Evolutionary conservation across 345 rosid species (phyloP).

Genomic region (Bruguiera gymnorhiza): DNA sequence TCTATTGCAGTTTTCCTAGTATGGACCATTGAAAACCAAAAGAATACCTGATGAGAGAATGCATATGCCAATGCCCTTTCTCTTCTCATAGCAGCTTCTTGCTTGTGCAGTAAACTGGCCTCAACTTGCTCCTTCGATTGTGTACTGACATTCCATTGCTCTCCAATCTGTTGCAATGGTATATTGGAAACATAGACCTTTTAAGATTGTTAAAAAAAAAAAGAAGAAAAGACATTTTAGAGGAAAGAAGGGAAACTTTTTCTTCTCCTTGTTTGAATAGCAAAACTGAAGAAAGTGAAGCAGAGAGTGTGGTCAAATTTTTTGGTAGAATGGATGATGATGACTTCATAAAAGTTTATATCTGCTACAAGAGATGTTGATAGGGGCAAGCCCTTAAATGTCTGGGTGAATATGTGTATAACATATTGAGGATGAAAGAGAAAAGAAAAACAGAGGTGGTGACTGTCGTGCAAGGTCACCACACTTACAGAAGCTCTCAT

Average conservation of each 20-base stretch:
- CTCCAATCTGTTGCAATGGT: constrained; percentile 55
- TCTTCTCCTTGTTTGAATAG: too few species aligned
- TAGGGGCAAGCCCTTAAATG: not conserved
- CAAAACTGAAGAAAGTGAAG: too few species aligned
- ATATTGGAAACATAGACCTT: not conserved
- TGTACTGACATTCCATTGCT: constrained; percentile 78
- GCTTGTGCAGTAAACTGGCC: constrained; percentile 64
- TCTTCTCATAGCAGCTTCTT: constrained; percentile 85
- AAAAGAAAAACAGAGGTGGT: not conserved
- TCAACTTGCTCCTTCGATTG: constrained; percentile 89
- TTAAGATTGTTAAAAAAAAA: too few species aligned
- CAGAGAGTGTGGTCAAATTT: too few species aligned
- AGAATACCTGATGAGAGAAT: constrained; percentile 80
- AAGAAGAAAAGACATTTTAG: too few species aligned
- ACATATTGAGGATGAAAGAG: not conserved
- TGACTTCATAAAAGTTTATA: not conserved
- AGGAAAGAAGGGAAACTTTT: too few species aligned
- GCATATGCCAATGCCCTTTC: constrained; percentile 91
- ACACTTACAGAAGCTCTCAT: constrained; percentile 38
- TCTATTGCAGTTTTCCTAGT: too few species aligned
- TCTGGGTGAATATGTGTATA: not conserved
- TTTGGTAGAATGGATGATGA: too few species aligned
- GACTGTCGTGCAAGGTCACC: not conserved
- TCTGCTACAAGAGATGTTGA: not conserved
- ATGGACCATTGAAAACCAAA: constrained; percentile 1